Evolutionary conservation across 192 early-diverging fungal species (phyloP).

Genomic region (Mortierella hygrophila): DNA sequence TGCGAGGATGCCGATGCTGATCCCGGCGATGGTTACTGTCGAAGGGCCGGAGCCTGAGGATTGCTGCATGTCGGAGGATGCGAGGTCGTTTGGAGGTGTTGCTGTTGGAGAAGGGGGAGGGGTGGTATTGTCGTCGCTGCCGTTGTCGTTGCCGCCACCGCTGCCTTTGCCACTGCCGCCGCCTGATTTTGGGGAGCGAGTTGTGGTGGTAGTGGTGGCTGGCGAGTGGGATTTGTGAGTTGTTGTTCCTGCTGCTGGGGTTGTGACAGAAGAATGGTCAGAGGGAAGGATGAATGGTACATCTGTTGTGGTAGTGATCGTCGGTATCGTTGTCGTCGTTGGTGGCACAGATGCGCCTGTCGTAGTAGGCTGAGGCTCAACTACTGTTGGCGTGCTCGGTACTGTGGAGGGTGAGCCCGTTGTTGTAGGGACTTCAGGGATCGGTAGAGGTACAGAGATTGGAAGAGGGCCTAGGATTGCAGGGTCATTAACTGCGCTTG

Average conservation of each 20-base stretch:
- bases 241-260: neutral
- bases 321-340: neutral
- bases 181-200: neutral
- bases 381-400: neutral
- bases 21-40: slow-evolving; percentile 2
- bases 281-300: neutral
- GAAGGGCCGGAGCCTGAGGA: neutral
- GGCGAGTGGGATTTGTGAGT: neutral
- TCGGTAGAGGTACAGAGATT: neutral
- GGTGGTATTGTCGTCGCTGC: no score
- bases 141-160: neutral
- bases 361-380: neutral
- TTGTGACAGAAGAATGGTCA: slow-evolving; percentile 1
- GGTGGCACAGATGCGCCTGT: neutral
- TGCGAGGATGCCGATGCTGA: slow-evolving; percentile 19
- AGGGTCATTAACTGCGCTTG: no score
- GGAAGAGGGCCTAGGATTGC: neutral
- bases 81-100: neutral
- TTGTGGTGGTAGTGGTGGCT: neutral
- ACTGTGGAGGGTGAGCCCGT: neutral
- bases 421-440: neutral
- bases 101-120: neutral
- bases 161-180: slow-evolving; percentile 14
- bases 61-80: slow-evolving; percentile 9
- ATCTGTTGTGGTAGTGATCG: neutral